Percentiles rank a stretch among this genome's conserved stretches.
These are phyloP conservation scores for Avena insularis DNA, from an alignment of 176 grass and related monocot species.

Conservation along the genomic window DNA sequence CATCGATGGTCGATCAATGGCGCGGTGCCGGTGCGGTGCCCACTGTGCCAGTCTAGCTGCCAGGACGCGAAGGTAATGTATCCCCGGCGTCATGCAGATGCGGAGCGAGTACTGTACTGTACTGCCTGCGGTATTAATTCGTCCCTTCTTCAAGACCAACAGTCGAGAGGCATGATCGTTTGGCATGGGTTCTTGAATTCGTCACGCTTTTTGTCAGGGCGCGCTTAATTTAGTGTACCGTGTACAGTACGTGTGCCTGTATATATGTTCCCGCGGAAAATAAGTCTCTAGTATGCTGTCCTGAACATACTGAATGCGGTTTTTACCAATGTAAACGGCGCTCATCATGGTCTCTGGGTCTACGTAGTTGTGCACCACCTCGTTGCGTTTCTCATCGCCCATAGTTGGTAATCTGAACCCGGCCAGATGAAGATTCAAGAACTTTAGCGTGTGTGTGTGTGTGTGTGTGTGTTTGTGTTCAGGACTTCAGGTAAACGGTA, in stretches of 20 bases:
- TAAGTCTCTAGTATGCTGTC: not conserved
- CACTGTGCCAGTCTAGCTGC: not conserved
- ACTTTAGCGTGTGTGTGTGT: too few relatives aligned
- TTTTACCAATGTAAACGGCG: not conserved
- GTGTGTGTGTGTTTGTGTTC: too few relatives aligned
- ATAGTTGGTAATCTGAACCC: too few relatives aligned
- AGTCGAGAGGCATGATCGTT: not conserved
- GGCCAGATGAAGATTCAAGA: too few relatives aligned
- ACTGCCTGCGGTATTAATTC: not conserved
- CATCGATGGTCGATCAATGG: not conserved
- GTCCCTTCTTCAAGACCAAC: not conserved
- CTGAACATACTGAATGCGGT: not conserved
- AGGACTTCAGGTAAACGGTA: too few relatives aligned
- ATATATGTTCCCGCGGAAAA: too few relatives aligned
- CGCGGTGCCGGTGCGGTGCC: too few relatives aligned
- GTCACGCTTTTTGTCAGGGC: not conserved
- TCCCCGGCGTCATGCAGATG: not conserved
- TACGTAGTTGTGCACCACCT: too few relatives aligned
- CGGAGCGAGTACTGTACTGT: not conserved
- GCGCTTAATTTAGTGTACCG: slow-evolving; percentile 1
- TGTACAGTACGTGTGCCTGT: too few relatives aligned
- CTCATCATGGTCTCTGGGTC: too few relatives aligned
- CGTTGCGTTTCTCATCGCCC: too few relatives aligned
- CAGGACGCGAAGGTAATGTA: too few relatives aligned
- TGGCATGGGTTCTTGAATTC: slow-evolving; percentile 11